These are phyloP conservation scores for Trichomonas vaginalis DNA, from an alignment of 208 protist genomes.

Conservation along the genomic window DNA sequence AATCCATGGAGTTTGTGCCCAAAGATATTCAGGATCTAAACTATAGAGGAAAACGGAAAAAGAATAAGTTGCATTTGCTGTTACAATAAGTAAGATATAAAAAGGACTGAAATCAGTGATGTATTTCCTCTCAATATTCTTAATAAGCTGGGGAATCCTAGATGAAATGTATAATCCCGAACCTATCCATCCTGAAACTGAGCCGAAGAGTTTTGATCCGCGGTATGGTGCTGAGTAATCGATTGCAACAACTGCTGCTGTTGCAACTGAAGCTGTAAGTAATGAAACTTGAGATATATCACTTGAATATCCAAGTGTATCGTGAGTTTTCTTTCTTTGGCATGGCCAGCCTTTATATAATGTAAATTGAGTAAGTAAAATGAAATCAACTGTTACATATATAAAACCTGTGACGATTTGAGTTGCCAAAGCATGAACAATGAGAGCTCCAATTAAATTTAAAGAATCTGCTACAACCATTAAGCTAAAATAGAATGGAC, in stretches of 20 bases:
- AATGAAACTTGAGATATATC: not conserved
- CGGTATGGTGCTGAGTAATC: not conserved
- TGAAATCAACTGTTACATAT: not conserved
- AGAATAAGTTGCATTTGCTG: conserved; percentile 4
- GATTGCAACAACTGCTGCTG: not conserved
- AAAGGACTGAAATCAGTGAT: not conserved
- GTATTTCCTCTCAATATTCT: not conserved
- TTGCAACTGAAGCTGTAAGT: not conserved
- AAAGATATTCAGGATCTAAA: not conserved
- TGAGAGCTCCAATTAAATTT: not conserved
- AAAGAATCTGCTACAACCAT: not conserved
- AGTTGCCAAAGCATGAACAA: not conserved
- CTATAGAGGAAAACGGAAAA: not conserved
- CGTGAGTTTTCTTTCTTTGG: not conserved
- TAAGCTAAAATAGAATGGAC: not conserved
- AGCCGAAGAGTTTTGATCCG: not conserved
- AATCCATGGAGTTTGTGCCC: not conserved
- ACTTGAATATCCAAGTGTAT: not conserved
- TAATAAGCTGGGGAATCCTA: not conserved
- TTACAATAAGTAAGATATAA: not conserved
- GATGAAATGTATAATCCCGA: not conserved
- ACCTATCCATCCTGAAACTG: conserved; percentile 2
- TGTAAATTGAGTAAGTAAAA: not conserved
- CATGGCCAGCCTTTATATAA: not conserved
- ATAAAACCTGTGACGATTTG: not conserved